phyloP scores from a whole-genome alignment of 495 filamentous ascomycete species.

The Neurospora sp. region DNA sequence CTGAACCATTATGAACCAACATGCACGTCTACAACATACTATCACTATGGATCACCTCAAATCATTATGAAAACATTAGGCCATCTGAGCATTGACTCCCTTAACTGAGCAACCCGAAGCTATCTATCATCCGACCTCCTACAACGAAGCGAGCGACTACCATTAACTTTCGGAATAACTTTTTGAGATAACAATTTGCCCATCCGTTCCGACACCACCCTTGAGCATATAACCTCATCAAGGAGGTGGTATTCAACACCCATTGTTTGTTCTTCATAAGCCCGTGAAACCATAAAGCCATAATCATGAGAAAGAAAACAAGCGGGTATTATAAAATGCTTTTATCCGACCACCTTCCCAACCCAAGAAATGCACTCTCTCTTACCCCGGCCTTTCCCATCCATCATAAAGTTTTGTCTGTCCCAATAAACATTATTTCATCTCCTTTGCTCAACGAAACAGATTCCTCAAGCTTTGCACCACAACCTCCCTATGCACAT shows the following conservation, averaged over 20 bases:
- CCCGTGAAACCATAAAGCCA: background rate
- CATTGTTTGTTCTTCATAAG: background rate
- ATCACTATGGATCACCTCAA: too few species aligned
- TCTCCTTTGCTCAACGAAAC: constrained; percentile 21
- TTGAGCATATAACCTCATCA: background rate
- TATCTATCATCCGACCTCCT: too few species aligned
- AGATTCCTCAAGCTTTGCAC: constrained; percentile 32
- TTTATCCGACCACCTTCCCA: background rate
- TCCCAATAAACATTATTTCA: background rate
- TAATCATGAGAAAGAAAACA: background rate
- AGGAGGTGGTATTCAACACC: background rate
- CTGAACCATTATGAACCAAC: too few species aligned
- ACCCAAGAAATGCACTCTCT: background rate
- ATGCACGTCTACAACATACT: too few species aligned
- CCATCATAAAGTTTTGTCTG: background rate
- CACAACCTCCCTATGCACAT: constrained; percentile 27
- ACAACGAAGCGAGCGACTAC: background rate
- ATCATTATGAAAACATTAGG: background rate
- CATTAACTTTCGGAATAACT: background rate
- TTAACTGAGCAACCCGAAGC: too few species aligned
- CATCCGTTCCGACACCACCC: background rate
- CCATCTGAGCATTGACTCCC: too few species aligned
- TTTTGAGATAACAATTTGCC: background rate
- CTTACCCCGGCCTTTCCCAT: background rate
- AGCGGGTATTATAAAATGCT: constrained; percentile 11